A percentile compares a stretch with the other conserved stretches of the same genome.
phyloP scores from a whole-genome alignment of 257 asterid species.

The Gynochthodes officinalis region DNA sequence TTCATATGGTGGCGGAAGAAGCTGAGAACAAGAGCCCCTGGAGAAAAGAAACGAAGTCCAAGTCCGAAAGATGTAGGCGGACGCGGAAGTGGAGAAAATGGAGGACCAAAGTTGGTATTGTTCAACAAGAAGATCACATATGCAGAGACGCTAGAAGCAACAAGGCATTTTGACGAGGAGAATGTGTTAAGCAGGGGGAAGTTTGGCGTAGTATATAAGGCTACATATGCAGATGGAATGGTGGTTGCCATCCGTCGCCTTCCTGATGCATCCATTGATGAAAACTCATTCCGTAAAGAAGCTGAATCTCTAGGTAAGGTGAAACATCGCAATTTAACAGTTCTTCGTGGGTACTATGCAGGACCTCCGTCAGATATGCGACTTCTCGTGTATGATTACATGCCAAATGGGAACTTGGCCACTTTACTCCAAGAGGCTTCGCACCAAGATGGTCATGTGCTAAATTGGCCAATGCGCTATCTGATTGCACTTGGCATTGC shows the following conservation, averaged over 20 bases:
- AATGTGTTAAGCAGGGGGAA: slow-evolving; percentile 70
- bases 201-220: slow-evolving; percentile 65
- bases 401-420: slow-evolving; percentile 82
- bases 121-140: slow-evolving; percentile 74
- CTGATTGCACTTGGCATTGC: slow-evolving; percentile 81
- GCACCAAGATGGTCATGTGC: slow-evolving; percentile 84
- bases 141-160: slow-evolving; percentile 80
- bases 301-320: slow-evolving; percentile 76
- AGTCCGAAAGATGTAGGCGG: slow-evolving; percentile 65
- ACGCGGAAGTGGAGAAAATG: slow-evolving; percentile 76
- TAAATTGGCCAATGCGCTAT: slow-evolving; percentile 95
- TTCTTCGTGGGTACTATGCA: slow-evolving; percentile 76
- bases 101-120: slow-evolving; percentile 69
- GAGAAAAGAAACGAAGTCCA: slow-evolving; percentile 77
- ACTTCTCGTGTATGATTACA: slow-evolving; percentile 69
- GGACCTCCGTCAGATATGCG: slow-evolving; percentile 80
- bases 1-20: slow-evolving; percentile 59
- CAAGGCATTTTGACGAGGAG: slow-evolving; percentile 87
- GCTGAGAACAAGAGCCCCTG: slow-evolving; percentile 45
- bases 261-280: slow-evolving; percentile 57
- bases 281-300: slow-evolving; percentile 60
- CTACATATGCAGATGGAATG: slow-evolving; percentile 81
- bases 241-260: slow-evolving; percentile 78
- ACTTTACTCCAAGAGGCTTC: slow-evolving; percentile 82
- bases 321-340: slow-evolving; percentile 73